These are phyloP conservation scores for Delphinella strobiligena DNA, from an alignment of 2,329 filamentous ascomycete genomes.

Conservation along the genomic window DNA sequence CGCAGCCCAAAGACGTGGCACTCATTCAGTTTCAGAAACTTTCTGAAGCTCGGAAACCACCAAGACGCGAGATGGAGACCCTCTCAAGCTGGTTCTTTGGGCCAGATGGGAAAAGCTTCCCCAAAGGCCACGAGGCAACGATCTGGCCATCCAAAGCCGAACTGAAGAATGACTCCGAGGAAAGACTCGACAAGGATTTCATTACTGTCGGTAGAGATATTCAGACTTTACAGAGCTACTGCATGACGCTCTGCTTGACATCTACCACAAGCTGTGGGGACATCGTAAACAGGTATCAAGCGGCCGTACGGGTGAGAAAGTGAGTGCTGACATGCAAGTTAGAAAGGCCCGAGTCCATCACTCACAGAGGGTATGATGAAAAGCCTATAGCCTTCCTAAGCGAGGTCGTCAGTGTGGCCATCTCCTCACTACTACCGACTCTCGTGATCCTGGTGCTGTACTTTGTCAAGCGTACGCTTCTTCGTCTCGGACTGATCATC, in stretches of 20 bases:
- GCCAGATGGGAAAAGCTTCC: not conserved
- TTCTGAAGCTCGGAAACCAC: not conserved
- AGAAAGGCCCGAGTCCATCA: not conserved
- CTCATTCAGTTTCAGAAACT: not conserved
- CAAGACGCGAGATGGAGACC: not conserved
- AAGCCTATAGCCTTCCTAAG: not conserved
- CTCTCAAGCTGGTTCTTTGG: not conserved
- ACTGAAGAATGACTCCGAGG: not conserved
- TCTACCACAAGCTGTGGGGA: not conserved
- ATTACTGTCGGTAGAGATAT: not conserved
- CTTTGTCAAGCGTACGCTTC: slow-evolving; percentile 13
- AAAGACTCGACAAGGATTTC: not conserved
- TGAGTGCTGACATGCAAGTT: not conserved
- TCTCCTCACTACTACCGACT: slow-evolving; percentile 19
- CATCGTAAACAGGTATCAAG: not conserved
- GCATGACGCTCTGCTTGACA: not conserved
- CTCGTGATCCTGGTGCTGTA: slow-evolving; percentile 18
- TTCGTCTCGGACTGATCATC: slow-evolving; percentile 15
- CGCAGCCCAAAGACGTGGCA: not conserved
- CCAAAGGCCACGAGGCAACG: not conserved
- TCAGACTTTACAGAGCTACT: not conserved
- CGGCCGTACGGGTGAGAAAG: not conserved
- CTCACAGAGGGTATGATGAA: not conserved
- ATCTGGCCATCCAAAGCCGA: not conserved
- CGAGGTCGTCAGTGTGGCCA: slow-evolving; percentile 14